Conservation (phyloP, 148 eudicot genomes). For the Persicaria tinctoria region DNA sequence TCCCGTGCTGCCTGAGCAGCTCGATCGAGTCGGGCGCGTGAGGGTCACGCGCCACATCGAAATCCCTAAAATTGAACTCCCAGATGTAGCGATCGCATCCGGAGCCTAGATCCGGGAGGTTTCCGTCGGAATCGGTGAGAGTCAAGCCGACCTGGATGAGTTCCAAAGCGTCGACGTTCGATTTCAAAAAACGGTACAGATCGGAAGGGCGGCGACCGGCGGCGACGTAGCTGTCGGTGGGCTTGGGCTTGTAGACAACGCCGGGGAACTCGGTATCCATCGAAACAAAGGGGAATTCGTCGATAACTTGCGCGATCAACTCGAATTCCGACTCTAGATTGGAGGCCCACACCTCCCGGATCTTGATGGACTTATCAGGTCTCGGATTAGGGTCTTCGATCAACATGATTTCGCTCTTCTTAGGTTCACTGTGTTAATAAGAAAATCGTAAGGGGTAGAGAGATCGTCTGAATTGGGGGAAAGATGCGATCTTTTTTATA, state of each 20-base stretch:
- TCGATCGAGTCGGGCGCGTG: constrained; percentile 55
- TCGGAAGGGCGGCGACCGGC: constrained; percentile 17
- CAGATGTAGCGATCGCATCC: constrained; percentile 30
- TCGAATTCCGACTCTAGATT: constrained; percentile 19
- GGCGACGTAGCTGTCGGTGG: not conserved
- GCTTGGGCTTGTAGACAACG: constrained; percentile 15
- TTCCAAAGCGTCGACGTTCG: constrained; percentile 47
- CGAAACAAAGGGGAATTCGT: constrained; percentile 17
- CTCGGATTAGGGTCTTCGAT: constrained; percentile 6
- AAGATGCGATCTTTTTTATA: constrained; percentile 13
- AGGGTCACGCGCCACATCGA: constrained; percentile 39
- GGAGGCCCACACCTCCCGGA: constrained; percentile 18
- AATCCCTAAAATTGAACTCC: constrained; percentile 59
- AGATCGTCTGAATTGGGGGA: not conserved
- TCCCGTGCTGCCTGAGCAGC: constrained; percentile 39
- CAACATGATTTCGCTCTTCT: not conserved
- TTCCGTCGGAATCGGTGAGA: constrained; percentile 44
- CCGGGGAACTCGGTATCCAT: constrained; percentile 29
- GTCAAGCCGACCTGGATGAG: constrained; percentile 64
- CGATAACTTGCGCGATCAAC: constrained; percentile 4
- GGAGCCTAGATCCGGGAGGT: constrained; percentile 38
- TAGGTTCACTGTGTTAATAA: not conserved
- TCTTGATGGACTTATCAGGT: constrained; percentile 12
- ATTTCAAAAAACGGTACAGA: constrained; percentile 30
- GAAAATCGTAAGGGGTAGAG: too few relatives aligned